A percentile compares a stretch with the other conserved stretches of the same genome.
phyloP scores from a whole-genome alignment of 2,329 filamentous ascomycete species.

The Celoporthe dispersa region DNA sequence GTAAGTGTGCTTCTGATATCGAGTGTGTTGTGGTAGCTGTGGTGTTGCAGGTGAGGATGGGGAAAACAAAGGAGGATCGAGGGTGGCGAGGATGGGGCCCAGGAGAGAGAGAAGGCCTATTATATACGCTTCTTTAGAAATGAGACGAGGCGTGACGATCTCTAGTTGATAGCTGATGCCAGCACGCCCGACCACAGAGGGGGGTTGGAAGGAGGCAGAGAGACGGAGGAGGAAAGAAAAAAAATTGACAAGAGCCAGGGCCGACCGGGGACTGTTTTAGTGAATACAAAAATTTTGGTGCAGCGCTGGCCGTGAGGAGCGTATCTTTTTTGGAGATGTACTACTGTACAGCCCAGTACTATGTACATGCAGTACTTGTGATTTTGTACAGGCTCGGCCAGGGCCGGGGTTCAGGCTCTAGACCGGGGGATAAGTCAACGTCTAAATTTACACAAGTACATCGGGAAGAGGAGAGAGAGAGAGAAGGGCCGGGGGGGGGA shows the following conservation, averaged over 20 bases:
- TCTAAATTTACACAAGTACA: neutral
- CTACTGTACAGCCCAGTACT: neutral
- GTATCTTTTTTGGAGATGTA: neutral
- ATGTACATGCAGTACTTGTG: neutral
- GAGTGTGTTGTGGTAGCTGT: too few relatives aligned
- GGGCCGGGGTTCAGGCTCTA: neutral
- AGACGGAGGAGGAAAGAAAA: neutral
- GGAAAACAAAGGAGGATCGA: conserved; percentile 3
- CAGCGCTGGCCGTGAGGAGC: conserved; percentile 4
- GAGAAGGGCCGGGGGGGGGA: too few relatives aligned
- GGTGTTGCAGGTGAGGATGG: conserved; percentile 10
- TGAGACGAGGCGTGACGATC: conserved; percentile 17
- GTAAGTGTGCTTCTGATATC: neutral
- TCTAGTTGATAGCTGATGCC: conserved; percentile 4
- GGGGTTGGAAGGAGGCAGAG: neutral
- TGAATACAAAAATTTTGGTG: neutral
- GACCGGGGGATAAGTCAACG: neutral
- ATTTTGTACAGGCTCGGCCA: neutral
- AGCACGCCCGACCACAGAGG: neutral
- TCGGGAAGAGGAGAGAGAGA: neutral
- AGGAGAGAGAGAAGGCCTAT: conserved; percentile 18
- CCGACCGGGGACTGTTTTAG: conserved; percentile 7
- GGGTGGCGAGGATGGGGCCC: neutral
- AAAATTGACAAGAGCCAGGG: conserved; percentile 6
- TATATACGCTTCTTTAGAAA: conserved; percentile 1